Conservation (phyloP, 2,329 filamentous ascomycete species). For the Stemphylium beticola region DNA sequence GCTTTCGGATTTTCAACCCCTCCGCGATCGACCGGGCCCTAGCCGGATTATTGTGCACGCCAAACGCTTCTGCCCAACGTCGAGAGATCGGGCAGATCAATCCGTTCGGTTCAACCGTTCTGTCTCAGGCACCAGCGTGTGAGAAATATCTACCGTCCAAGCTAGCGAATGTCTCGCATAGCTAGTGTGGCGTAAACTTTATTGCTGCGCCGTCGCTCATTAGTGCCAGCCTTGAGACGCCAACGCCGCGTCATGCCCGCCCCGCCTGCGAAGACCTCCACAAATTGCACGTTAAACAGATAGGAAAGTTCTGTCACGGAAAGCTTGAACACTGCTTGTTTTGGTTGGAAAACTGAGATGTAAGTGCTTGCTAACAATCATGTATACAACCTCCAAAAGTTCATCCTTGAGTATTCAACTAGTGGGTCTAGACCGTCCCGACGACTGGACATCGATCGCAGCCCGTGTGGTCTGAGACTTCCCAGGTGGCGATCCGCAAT, state of each 20-base stretch:
- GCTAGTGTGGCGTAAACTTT: constrained; percentile 4
- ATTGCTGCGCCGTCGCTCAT: neutral
- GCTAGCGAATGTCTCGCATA: neutral
- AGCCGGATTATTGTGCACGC: constrained; percentile 2
- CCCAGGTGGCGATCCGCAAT: constrained; percentile 6
- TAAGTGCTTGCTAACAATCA: neutral
- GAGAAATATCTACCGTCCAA: neutral
- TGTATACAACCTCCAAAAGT: too few relatives aligned
- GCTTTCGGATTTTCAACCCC: neutral
- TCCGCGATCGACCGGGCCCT: neutral
- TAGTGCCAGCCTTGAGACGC: neutral
- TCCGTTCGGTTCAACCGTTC: neutral
- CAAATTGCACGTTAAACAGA: neutral
- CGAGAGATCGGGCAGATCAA: neutral
- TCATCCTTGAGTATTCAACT: too few relatives aligned
- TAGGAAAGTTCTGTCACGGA: neutral
- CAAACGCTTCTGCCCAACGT: constrained; percentile 1
- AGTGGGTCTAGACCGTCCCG: neutral
- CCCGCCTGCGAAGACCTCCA: neutral
- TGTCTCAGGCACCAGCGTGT: neutral
- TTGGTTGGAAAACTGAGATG: too few relatives aligned
- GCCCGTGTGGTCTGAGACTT: constrained; percentile 4
- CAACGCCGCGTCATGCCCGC: neutral
- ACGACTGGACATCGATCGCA: neutral
- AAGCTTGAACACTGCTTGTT: neutral